These are phyloP conservation scores for Geotrichum australiense DNA, from an alignment of 1,139 yeast genomes.

Conservation along the genomic window DNA sequence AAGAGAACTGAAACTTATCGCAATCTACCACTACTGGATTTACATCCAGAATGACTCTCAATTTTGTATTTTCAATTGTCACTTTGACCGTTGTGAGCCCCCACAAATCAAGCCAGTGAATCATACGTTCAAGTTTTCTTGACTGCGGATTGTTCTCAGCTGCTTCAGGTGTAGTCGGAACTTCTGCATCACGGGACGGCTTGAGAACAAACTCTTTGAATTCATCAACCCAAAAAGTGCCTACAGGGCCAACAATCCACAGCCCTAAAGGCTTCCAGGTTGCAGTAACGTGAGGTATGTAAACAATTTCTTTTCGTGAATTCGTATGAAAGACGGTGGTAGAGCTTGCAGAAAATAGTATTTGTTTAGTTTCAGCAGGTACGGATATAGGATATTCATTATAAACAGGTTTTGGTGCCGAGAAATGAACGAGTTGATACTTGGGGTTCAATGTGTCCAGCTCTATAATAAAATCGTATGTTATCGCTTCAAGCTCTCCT, in stretches of 20 bases:
- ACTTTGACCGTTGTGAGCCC: neutral
- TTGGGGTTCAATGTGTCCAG: conserved; percentile 4
- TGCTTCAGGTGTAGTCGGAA: neutral
- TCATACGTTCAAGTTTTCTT: neutral
- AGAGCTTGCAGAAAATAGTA: neutral
- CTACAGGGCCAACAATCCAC: conserved; percentile 1
- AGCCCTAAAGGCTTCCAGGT: conserved; percentile 4
- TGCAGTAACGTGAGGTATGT: conserved; percentile 35
- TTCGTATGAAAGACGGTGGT: conserved; percentile 16
- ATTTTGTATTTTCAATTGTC: conserved; percentile 3
- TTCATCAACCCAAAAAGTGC: conserved; percentile 3
- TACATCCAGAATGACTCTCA: neutral
- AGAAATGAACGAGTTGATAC: conserved; percentile 1
- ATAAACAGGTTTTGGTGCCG: neutral
- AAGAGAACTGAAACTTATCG: neutral
- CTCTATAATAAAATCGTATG: neutral
- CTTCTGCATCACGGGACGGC: neutral
- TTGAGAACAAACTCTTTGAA: neutral
- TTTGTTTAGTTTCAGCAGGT: neutral
- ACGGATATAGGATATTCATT: neutral
- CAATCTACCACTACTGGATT: neutral
- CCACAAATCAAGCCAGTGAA: neutral
- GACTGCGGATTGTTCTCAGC: neutral
- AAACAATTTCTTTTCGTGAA: conserved; percentile 34
- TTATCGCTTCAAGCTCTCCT: neutral